phyloP scores from a whole-genome alignment of 345 rosid genomes.

The Gossypium ekmanianum region DNA sequence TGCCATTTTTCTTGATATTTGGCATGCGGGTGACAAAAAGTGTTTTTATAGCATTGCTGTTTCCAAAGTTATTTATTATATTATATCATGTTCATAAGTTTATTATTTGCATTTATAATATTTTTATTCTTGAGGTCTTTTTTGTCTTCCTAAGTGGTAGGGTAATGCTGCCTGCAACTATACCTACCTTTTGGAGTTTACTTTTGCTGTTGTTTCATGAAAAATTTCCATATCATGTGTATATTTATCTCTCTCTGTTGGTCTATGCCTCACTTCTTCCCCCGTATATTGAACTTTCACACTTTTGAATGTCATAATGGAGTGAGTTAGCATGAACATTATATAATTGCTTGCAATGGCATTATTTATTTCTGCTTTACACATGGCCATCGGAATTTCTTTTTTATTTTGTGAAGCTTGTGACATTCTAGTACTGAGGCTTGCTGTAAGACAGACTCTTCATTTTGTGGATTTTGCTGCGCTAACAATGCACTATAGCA shows the following conservation, averaged over 20 bases:
- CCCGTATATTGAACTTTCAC: background rate
- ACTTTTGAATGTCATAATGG: background rate
- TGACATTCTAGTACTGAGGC: background rate
- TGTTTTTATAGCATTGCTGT: background rate
- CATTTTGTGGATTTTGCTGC: background rate
- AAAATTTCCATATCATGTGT: background rate
- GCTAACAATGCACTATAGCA: background rate
- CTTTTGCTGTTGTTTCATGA: background rate
- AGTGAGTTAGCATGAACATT: background rate
- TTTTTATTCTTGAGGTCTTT: background rate
- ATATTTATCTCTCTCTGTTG: background rate
- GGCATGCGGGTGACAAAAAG: background rate
- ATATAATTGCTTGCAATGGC: background rate
- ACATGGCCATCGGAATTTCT: background rate
- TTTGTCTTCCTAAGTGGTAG: background rate
- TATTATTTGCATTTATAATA: background rate
- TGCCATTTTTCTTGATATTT: constrained; percentile 19
- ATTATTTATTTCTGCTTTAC: background rate
- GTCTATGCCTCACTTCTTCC: background rate
- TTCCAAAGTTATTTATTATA: background rate
- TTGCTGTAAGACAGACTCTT: background rate
- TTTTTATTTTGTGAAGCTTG: background rate
- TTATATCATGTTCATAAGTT: background rate
- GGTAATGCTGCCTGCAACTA: background rate
- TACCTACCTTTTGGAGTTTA: background rate